Evolutionary conservation across 371 early-diverging fungal species (phyloP).

Genomic region (Coemansia sp.): DNA sequence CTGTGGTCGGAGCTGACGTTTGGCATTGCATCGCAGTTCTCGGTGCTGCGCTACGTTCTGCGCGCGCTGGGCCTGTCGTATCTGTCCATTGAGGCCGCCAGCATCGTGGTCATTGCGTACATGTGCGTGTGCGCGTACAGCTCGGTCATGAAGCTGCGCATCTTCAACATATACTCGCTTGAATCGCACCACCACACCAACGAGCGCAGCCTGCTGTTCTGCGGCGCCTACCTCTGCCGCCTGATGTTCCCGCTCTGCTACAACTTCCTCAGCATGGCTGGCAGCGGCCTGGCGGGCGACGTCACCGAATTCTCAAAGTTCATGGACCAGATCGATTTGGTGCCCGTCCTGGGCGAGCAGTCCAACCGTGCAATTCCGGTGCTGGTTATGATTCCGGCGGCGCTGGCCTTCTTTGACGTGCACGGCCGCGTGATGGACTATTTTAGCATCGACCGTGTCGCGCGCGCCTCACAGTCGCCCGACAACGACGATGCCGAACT

Average conservation of each 20-base stretch:
- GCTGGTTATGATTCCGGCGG: slow-evolving; percentile 74
- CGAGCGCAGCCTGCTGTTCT: slow-evolving; percentile 82
- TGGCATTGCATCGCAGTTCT: slow-evolving; percentile 53
- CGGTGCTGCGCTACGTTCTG: slow-evolving; percentile 31
- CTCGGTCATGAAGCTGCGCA: slow-evolving; percentile 80
- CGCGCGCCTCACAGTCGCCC: slow-evolving; percentile 11
- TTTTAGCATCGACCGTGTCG: slow-evolving; percentile 31
- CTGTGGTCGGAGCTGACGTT: slow-evolving; percentile 94
- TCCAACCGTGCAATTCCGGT: slow-evolving; percentile 88
- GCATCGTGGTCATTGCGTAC: slow-evolving; percentile 74
- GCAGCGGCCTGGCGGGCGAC: slow-evolving; percentile 24
- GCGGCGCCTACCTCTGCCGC: slow-evolving; percentile 87
- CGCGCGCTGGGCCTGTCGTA: slow-evolving; percentile 39
- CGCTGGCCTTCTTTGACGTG: slow-evolving; percentile 73
- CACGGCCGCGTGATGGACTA: slow-evolving; percentile 68
- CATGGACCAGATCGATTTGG: slow-evolving; percentile 84
- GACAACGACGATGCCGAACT: slow-evolving; percentile 33
- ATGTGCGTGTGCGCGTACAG: slow-evolving; percentile 92
- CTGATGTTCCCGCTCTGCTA: slow-evolving; percentile 90
- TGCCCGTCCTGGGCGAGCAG: slow-evolving; percentile 82
- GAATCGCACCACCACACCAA: slow-evolving; percentile 91
- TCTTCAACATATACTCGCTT: slow-evolving; percentile 80
- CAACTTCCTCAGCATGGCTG: slow-evolving; percentile 71
- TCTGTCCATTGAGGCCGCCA: slow-evolving; percentile 56
- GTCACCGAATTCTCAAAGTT: slow-evolving; percentile 55